These are phyloP conservation scores for Penicillium goetzii DNA, from an alignment of 495 filamentous ascomycete genomes.

Conservation along the genomic window DNA sequence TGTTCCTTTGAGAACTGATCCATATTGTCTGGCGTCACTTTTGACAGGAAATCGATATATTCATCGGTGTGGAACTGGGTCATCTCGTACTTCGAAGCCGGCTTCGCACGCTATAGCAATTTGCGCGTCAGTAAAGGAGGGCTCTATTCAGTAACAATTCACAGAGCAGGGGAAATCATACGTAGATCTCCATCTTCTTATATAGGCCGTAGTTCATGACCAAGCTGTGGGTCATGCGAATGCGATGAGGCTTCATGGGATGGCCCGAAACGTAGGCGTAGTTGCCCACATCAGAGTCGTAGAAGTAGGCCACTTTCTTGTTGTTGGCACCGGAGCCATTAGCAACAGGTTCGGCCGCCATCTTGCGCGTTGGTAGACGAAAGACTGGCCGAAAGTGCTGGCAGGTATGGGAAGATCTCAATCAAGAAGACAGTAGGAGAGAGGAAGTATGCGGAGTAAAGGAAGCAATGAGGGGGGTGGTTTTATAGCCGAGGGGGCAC, in stretches of 20 bases:
- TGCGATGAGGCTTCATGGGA: slow-evolving; percentile 99
- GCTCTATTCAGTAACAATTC: neutral
- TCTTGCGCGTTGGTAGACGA: slow-evolving; percentile 23
- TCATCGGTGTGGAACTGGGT: slow-evolving; percentile 99
- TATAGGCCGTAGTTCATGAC: slow-evolving; percentile 99
- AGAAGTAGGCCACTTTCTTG: slow-evolving; percentile 93
- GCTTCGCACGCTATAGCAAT: slow-evolving; percentile 83
- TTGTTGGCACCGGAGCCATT: slow-evolving; percentile 55
- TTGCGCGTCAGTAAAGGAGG: slow-evolving; percentile 29
- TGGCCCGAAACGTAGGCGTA: slow-evolving; percentile 98
- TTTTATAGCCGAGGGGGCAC: slow-evolving; percentile 9
- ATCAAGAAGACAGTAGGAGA: slow-evolving; percentile 15
- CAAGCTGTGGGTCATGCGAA: slow-evolving; percentile 92
- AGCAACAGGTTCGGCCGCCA: slow-evolving; percentile 52
- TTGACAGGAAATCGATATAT: slow-evolving; percentile 96
- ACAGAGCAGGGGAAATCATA: slow-evolving; percentile 51
- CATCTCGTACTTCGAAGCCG: slow-evolving; percentile 95
- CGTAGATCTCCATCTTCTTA: slow-evolving; percentile 99
- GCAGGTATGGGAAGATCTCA: slow-evolving; percentile 12
- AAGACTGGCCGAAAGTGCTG: neutral
- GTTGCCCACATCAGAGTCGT: slow-evolving; percentile 96
- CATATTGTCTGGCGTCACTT: slow-evolving; percentile 99
- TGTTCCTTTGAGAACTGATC: slow-evolving; percentile 90
- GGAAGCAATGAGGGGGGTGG: slow-evolving; percentile 13
- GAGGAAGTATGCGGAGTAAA: slow-evolving; percentile 25